Conservation (phyloP, 306 rosid genomes). For the Prunus mongolica region DNA sequence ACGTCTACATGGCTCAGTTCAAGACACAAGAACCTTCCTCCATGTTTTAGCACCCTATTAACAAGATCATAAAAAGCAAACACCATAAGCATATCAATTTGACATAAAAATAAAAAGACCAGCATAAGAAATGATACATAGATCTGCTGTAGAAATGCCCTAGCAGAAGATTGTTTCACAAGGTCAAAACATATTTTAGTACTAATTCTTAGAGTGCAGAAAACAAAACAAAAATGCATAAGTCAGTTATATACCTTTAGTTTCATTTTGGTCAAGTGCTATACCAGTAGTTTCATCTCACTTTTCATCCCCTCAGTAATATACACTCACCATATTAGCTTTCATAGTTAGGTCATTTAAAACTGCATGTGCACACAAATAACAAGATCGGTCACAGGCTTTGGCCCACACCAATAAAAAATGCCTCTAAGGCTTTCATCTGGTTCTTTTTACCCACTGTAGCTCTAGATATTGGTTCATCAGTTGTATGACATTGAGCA, state of each 20-base stretch:
- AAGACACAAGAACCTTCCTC: constrained; percentile 96
- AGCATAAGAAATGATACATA: background rate
- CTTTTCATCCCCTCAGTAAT: background rate
- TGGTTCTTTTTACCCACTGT: background rate
- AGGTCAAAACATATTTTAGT: background rate
- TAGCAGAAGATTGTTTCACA: background rate
- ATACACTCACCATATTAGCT: background rate
- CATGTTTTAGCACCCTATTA: constrained; percentile 73
- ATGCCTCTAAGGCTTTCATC: background rate
- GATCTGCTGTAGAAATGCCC: background rate
- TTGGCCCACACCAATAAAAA: background rate
- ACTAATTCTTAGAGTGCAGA: background rate
- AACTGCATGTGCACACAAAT: background rate
- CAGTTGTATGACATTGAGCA: background rate
- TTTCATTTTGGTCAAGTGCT: background rate
- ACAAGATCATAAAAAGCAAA: constrained; percentile 3
- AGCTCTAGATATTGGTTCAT: background rate
- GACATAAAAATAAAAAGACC: background rate
- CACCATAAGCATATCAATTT: background rate
- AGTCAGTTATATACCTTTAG: background rate
- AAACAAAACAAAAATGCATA: too few relatives aligned
- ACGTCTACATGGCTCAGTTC: constrained; percentile 86
- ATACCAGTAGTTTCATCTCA: background rate
- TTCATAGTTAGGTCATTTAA: background rate
- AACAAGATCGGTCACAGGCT: background rate